phyloP scores from a whole-genome alignment of 164 flowering plant genomes.

The Liriodendron chinense region DNA sequence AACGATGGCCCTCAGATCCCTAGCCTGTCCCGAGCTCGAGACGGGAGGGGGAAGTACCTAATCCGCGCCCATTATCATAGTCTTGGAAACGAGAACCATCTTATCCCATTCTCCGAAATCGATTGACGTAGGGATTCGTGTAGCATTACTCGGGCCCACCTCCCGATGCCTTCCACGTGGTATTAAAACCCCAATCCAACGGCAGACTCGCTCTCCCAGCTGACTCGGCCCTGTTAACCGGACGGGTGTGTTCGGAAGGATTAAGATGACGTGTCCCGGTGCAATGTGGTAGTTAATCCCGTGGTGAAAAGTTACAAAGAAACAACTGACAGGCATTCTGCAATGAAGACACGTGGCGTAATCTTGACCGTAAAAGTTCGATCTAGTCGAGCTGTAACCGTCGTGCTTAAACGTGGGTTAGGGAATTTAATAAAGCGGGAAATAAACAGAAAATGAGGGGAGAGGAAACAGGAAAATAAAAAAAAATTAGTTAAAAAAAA shows the following conservation, averaged over 20 bases:
- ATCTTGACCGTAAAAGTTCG: constrained; percentile 9
- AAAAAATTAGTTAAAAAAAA: constrained; percentile 4
- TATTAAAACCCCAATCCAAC: not conserved
- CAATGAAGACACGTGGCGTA: constrained; percentile 21
- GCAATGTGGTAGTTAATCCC: not conserved
- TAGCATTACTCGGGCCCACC: not conserved
- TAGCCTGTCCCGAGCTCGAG: too few species aligned
- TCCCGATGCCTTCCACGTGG: not conserved
- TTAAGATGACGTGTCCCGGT: constrained; percentile 7
- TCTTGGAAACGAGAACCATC: too few species aligned
- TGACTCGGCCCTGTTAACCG: not conserved
- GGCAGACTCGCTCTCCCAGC: constrained; percentile 11
- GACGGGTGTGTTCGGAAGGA: not conserved
- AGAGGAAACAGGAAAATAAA: not conserved
- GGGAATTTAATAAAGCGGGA: constrained; percentile 10
- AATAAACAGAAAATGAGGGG: not conserved
- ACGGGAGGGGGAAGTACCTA: too few species aligned
- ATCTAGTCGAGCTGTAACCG: constrained; percentile 43
- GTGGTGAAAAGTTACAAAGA: constrained; percentile 3
- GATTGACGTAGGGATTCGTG: too few species aligned
- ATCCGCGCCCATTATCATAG: too few species aligned
- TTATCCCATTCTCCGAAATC: too few species aligned
- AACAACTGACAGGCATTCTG: constrained; percentile 1
- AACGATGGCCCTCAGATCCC: too few species aligned
- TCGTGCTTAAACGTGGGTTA: constrained; percentile 66